Percentiles rank a stretch among this genome's conserved stretches.
Conservation (phyloP, 257 asterid genomes). For the Ilex aquifolium region DNA sequence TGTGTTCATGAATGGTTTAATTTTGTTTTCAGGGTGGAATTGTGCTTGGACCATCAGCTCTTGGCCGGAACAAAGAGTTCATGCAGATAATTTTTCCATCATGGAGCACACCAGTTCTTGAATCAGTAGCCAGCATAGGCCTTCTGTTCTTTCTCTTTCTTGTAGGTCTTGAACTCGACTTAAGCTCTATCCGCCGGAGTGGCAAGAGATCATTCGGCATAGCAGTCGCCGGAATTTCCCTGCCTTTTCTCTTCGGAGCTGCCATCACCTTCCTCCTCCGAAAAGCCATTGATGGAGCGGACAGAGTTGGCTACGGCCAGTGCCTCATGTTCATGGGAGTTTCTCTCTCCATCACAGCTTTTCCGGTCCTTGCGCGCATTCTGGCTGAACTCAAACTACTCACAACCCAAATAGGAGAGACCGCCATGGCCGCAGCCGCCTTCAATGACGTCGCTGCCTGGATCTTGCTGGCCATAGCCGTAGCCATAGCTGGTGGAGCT, state of each 20-base stretch:
- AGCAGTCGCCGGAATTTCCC: conserved; percentile 51
- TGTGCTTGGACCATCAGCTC: no score
- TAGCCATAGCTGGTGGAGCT: conserved; percentile 46
- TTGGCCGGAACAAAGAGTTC: no score
- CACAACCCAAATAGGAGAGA: conserved; percentile 48
- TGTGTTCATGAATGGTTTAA: no score
- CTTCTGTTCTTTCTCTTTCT: conserved; percentile 56
- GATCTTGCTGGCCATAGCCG: conserved; percentile 57
- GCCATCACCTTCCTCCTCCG: conserved; percentile 40
- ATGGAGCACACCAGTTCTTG: no score
- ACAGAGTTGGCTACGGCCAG: conserved; percentile 29
- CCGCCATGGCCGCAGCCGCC: conserved; percentile 73
- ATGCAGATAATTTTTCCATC: no score
- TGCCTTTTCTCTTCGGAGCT: conserved; percentile 34
- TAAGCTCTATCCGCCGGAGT: conserved; percentile 33
- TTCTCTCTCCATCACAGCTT: conserved; percentile 58
- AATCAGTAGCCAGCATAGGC: no score
- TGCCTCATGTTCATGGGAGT: conserved; percentile 55
- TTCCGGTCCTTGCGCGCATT: conserved; percentile 63
- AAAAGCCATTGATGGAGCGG: conserved; percentile 31
- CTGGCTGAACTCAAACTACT: conserved; percentile 61
- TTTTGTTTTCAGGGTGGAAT: no score
- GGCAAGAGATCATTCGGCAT: conserved; percentile 40
- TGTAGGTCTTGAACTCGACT: conserved; percentile 57
- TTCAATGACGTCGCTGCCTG: conserved; percentile 65